Evolutionary conservation across 768 basidiomycete genomes (phyloP).

Genomic region (Tylopilus felleus): DNA sequence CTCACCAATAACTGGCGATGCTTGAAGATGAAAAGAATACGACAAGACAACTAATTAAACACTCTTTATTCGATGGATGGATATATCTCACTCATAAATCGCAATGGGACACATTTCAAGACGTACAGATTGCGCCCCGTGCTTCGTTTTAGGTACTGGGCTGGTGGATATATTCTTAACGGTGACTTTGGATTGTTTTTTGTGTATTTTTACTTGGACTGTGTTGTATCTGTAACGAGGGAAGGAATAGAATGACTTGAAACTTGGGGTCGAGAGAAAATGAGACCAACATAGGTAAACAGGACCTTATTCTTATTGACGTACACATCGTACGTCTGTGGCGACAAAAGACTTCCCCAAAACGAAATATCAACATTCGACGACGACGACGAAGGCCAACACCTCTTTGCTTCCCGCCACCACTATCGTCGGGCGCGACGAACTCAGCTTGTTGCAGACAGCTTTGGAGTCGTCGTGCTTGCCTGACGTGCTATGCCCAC

Average conservation of each 20-base stretch:
- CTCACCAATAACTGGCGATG: neutral
- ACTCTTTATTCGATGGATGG: slow-evolving; percentile 15
- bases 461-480: neutral
- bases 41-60: slow-evolving; percentile 13
- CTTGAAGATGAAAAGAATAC: slow-evolving; percentile 1
- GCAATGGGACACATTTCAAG: slow-evolving; percentile 11
- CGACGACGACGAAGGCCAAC: slow-evolving; percentile 12
- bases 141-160: slow-evolving; percentile 11
- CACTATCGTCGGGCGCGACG: slow-evolving; percentile 8
- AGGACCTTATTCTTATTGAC: slow-evolving; percentile 7
- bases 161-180: slow-evolving; percentile 4
- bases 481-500: slow-evolving; percentile 19
- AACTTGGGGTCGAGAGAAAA: neutral
- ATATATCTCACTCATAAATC: slow-evolving; percentile 16
- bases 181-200: slow-evolving; percentile 1
- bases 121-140: slow-evolving; percentile 6
- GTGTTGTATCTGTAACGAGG: slow-evolving; percentile 22
- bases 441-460: neutral
- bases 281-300: slow-evolving; percentile 24
- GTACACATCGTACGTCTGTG: neutral
- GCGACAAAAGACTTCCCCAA: neutral
- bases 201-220: slow-evolving; percentile 23
- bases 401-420: neutral
- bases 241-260: neutral
- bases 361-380: slow-evolving; percentile 4